Base-by-base conservation (phyloP, 2,329 filamentous ascomycete genomes). In the Podosphaera aphanis region DNA sequence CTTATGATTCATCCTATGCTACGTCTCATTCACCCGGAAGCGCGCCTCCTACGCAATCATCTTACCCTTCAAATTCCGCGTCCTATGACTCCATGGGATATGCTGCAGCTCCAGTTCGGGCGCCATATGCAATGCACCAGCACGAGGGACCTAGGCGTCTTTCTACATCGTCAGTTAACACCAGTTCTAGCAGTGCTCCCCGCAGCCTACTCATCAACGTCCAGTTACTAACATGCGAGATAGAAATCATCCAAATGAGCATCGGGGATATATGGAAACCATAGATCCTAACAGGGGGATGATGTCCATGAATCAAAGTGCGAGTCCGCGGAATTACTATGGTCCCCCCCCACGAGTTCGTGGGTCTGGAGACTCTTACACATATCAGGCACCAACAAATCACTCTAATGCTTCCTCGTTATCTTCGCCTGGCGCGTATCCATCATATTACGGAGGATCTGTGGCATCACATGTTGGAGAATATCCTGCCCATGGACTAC, bases 301-400 rank as follows among this genome's bases (percentile, higher is more conserved):
- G 83, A 73, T 94, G 21, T 84, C 85, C 33, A 82, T 95, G 72
- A 93, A 83, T 70, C 85, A 94, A 64, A 85, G 94, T 57, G 93
- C 85, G 56, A 93, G 85, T 1, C 84, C 86, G 11, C 71, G 86
- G 50, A 90, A 88, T 59, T 83, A 93, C 56, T 93, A 93, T 58
- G 83, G n/a, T n/a, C n/a, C 80, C 49, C 66, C 70, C 50, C 64
- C 59, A 49, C 67, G 77, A 43, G 65, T 65, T 47, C 71, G 84
- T 51, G 77, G 74, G 46, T 85, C 85, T 1, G 70, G 75, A 47
- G 86, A 93, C 57, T 85, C 85, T 1, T 94, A 94, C 59, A 84
- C 84, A 13, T 95, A 94, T 62, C 86, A 88, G 5, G 25, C 10
- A 8, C 8, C 40, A 5, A 74, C 83, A 13, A 72, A 79, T 16